phyloP scores from a whole-genome alignment of 371 early-diverging fungal species.

The Rhizopus sp. region DNA sequence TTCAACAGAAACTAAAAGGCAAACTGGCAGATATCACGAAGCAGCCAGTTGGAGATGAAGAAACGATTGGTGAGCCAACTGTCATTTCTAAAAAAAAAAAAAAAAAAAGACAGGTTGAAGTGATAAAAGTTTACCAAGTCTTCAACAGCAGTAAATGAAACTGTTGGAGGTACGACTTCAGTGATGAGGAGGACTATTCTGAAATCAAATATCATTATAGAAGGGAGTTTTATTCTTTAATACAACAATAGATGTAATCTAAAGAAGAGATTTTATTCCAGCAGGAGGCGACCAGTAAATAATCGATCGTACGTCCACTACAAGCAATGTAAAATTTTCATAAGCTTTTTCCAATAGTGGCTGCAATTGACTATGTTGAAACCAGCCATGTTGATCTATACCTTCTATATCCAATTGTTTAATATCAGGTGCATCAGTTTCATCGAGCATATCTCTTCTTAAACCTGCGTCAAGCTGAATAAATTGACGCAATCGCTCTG shows the following conservation, averaged over 20 bases:
- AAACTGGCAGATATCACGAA: too few species aligned
- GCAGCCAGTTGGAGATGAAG: too few species aligned
- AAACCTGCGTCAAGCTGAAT: slow-evolving; percentile 12
- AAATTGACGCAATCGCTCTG: slow-evolving; percentile 39
- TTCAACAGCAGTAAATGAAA: too few species aligned
- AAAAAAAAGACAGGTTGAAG: too few species aligned
- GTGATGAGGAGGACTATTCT: too few species aligned
- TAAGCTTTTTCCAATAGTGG: slow-evolving; percentile 33
- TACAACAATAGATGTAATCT: not conserved
- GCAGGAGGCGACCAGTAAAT: slow-evolving; percentile 26
- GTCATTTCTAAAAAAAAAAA: too few species aligned
- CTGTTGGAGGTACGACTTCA: too few species aligned
- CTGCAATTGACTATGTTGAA: slow-evolving; percentile 26
- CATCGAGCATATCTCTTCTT: slow-evolving; percentile 11
- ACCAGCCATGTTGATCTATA: slow-evolving; percentile 26
- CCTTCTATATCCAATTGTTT: slow-evolving; percentile 11
- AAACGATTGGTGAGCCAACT: too few species aligned
- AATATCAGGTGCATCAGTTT: not conserved
- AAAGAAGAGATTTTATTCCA: slow-evolving; percentile 20
- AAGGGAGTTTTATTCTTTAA: not conserved
- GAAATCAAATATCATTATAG: not conserved
- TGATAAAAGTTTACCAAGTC: too few species aligned
- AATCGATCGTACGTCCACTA: slow-evolving; percentile 34
- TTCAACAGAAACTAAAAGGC: too few species aligned
- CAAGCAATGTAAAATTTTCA: slow-evolving; percentile 37